Evolutionary conservation across 495 filamentous ascomycete species (phyloP), one percentile per base, ranked within the genome.

Genomic region (Penicillium chermesinum): DNA sequence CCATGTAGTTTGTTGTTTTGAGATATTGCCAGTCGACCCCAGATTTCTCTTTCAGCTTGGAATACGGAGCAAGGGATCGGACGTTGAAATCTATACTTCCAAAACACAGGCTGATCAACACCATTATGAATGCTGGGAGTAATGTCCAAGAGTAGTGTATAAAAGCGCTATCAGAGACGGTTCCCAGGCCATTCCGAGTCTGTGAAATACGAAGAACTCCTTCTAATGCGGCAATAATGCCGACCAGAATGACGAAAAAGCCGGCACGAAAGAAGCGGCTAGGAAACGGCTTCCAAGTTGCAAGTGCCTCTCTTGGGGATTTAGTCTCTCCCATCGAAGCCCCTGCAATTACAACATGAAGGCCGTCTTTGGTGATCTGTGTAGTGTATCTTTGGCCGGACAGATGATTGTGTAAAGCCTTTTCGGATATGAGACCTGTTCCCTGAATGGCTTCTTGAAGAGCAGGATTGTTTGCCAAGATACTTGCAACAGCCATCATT

Each of bases 1-100:
- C 48, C 13, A 52, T 20, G 7, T 42, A 55, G 20, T 34, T 36
- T 14, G 54, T 1, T 1, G 10, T 22, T 48, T 52, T 52, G 8
- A 49, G 25, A 10, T 30, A 30, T 30, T 30, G 25, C 25, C 25
- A 30, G 10, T 30, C 25, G 25, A 30, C 25, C 4, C 25, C 25
- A 30, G 25, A 30, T 30, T 30, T 30, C 25, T 4, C 10, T 10
- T 30, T 30, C 5, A 30, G 25, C 10, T 10, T 30, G 25, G 25
- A 4, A 10, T 30, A 30, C 10, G 25, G 25, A 4, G 25, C 25
- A 30, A 30, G 25, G 10, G 25, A 30, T 30, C 25, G 25, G 5
- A 30, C 25, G 10, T 30, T 30, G 25, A 30, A 30, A 30, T 30
- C 25, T 30, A 30, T 30, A 10, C 25, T 30, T 30, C 25, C 25